phyloP scores from a whole-genome alignment of 1,284 basidiomycete genomes.

The Microbotryum violaceum region DNA sequence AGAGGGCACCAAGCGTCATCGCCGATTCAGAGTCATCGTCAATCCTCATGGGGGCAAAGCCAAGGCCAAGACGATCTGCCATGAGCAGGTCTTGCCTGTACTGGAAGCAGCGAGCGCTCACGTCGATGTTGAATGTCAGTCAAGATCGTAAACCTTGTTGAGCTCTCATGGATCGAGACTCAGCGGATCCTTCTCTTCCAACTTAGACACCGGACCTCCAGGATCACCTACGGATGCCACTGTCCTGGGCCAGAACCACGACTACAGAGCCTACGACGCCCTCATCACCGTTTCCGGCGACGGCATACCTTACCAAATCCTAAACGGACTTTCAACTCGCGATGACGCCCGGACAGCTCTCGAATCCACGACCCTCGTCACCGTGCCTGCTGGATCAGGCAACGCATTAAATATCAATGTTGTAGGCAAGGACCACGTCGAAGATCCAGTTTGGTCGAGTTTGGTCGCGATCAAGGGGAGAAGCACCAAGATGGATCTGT shows the following conservation, averaged over 20 bases:
- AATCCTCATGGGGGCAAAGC: conserved; percentile 86
- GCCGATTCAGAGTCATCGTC: conserved; percentile 53
- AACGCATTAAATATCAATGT: conserved; percentile 56
- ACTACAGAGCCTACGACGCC: conserved; percentile 60
- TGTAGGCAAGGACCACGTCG: conserved; percentile 3
- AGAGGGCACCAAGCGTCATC: conserved; percentile 3
- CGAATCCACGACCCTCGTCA: conserved; percentile 60
- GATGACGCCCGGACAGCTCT: conserved; percentile 63
- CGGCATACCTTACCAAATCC: conserved; percentile 79
- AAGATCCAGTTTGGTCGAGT: conserved; percentile 38
- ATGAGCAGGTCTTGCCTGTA: conserved; percentile 66
- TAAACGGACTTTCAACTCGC: conserved; percentile 81
- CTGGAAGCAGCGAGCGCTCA: conserved; percentile 66
- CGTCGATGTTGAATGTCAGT: conserved; percentile 57
- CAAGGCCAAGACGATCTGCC: conserved; percentile 57
- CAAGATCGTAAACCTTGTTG: background rate
- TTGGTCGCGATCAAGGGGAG: conserved; percentile 41
- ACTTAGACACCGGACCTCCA: conserved; percentile 59
- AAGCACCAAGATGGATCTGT: conserved; percentile 70
- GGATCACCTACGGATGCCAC: conserved; percentile 54
- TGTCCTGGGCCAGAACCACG: conserved; percentile 58
- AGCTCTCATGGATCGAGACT: background rate
- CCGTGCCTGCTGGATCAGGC: conserved; percentile 80
- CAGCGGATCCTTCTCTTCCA: background rate
- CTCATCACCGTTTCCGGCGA: conserved; percentile 82